Evolutionary conservation across 1,284 basidiomycete species (phyloP), one percentile per base, ranked within the genome.

Genomic region (Ustilago vetiveriae): DNA sequence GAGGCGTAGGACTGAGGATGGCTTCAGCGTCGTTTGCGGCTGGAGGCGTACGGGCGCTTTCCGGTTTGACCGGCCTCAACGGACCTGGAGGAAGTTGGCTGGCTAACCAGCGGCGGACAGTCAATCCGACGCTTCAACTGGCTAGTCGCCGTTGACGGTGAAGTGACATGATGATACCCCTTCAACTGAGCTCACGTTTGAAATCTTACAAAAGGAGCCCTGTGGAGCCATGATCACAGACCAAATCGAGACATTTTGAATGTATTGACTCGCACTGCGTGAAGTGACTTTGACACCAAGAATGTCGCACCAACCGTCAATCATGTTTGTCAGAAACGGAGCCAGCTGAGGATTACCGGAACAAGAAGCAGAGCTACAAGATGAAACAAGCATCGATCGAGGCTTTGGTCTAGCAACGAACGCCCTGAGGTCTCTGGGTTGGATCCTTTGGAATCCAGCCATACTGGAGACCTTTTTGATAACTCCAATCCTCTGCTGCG

Each of bases 401-500:
- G n/a, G n/a, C n/a, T n/a, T n/a, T n/a, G 9, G 19, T 9, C 41
- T 40, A 70, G 49, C 67, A 70, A 17, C 26, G 27, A 33, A 70
- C 36, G 22, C 49, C 53, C 17, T 70, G 59, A 23, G 67, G 67
- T 14, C 67, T 46, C 46, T 65, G 22, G 13, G 68, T 70, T 13
- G 66, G 72, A 37, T 76, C 58, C 17, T 39, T 60, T 3, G 74
- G 72, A 48, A 81, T 80, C 72, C 74, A 79, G 27, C 78, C 79
- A 32, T 74, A 62, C 54, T 75, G 66, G 10, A 82, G 54, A 27
- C 81, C 76, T 37, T 76, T 74, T 56, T 78, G 62, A 69, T 81
- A 82, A 41, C 72, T 73, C 76, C 80, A 82, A 17, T 82, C 82
- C 44, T 77, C 74, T 1, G 76, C 75, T n/a, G 47, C 64, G 32